phyloP scores from a whole-genome alignment of 768 basidiomycete genomes.

The Rhodotorula sphaerocarpa region DNA sequence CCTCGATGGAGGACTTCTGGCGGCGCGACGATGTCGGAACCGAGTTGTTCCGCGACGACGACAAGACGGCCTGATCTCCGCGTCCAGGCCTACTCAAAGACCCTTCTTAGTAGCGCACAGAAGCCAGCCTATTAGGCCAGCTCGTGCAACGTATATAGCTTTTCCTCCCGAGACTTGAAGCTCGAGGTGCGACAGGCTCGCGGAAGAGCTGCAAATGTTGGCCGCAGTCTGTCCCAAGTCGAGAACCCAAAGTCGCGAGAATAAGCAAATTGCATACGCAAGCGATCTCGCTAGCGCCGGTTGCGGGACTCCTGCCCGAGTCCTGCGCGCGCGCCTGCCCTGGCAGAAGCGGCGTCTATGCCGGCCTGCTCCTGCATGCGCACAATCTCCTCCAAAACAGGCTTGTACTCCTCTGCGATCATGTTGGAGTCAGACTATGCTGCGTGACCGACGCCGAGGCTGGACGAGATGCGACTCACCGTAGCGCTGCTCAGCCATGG shows the following conservation, averaged over 20 bases:
- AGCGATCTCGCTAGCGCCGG: conserved; percentile 29
- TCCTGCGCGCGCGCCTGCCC: conserved; percentile 23
- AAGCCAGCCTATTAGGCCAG: too few relatives aligned
- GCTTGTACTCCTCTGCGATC: conserved; percentile 65
- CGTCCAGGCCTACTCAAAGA: too few relatives aligned
- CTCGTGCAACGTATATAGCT: too few relatives aligned
- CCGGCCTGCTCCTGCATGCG: conserved; percentile 75
- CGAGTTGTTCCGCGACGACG: not conserved
- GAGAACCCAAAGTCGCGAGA: too few relatives aligned
- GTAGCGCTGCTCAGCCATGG: conserved; percentile 64
- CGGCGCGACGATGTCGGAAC: conserved; percentile 11
- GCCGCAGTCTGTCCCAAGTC: too few relatives aligned
- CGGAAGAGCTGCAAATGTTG: too few relatives aligned
- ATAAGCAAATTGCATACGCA: too few relatives aligned
- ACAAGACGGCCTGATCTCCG: conserved; percentile 17
- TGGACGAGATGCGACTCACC: conserved; percentile 46
- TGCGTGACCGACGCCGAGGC: not conserved
- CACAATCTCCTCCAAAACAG: conserved; percentile 70
- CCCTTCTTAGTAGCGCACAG: too few relatives aligned
- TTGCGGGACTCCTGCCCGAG: conserved; percentile 31
- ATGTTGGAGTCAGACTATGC: too few relatives aligned
- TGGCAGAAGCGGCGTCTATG: conserved; percentile 51
- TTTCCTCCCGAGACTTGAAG: too few relatives aligned
- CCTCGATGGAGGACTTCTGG: conserved; percentile 12
- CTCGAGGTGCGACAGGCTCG: too few relatives aligned